phyloP scores from a whole-genome alignment of 2,329 filamentous ascomycete genomes.

The Rhinocladiella mackenziei region DNA sequence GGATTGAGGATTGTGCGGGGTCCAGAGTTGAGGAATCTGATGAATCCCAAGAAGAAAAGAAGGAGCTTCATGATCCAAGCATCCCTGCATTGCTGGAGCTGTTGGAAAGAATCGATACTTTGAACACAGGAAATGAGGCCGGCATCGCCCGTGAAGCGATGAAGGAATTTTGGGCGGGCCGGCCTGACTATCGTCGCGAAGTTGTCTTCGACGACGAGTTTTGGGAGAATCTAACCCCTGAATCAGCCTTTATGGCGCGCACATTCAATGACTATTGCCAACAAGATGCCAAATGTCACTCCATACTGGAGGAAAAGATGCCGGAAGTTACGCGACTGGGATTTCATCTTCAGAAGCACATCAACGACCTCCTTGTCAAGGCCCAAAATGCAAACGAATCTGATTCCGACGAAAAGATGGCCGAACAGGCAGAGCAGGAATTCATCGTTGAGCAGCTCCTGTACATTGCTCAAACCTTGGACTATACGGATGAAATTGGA shows the following conservation, averaged over 20 bases:
- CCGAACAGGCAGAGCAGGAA: slow-evolving; percentile 78
- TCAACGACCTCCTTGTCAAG: slow-evolving; percentile 48
- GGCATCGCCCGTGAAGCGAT: slow-evolving; percentile 92
- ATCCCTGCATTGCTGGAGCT: slow-evolving; percentile 85
- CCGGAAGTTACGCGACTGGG: slow-evolving; percentile 90
- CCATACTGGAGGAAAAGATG: slow-evolving; percentile 82
- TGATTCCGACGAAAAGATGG: slow-evolving; percentile 60
- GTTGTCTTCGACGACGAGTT: slow-evolving; percentile 45
- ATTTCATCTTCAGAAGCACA: slow-evolving; percentile 78
- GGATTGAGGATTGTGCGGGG: slow-evolving; percentile 94
- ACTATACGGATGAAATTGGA: slow-evolving; percentile 97
- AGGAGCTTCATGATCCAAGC: slow-evolving; percentile 56
- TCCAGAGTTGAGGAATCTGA: slow-evolving; percentile 28
- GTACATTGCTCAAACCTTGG: slow-evolving; percentile 83
- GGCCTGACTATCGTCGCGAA: slow-evolving; percentile 56
- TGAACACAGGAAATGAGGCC: slow-evolving; percentile 83
- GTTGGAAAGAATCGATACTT: slow-evolving; percentile 86
- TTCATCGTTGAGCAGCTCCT: slow-evolving; percentile 95
- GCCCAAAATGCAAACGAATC: slow-evolving; percentile 43
- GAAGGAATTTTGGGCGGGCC: slow-evolving; percentile 92
- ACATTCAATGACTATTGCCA: slow-evolving; percentile 95
- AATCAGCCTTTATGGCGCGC: slow-evolving; percentile 83
- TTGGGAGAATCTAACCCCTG: slow-evolving; percentile 57
- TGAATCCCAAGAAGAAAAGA: slow-evolving; percentile 37
- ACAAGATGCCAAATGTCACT: slow-evolving; percentile 68